Percentiles rank a stretch among this genome's conserved stretches.
Conservation (phyloP, 805 yeast species). For the Saturnispora halmiae region DNA sequence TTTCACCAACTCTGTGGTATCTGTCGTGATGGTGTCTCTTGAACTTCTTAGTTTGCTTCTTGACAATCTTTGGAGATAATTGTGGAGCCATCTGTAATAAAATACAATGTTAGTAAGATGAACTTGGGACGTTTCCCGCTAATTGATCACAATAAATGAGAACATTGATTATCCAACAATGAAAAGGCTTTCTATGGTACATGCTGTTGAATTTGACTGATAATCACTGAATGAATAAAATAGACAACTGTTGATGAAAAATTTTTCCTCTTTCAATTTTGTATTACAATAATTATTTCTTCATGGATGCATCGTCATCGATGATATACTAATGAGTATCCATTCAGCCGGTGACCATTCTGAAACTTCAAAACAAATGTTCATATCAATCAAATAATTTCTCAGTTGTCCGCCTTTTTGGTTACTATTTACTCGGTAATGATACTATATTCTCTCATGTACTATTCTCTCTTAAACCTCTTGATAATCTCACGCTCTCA, state of each 20-base stretch:
- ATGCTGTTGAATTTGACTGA: not conserved
- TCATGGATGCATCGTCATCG: no score
- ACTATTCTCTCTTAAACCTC: no score
- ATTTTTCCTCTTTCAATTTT: not conserved
- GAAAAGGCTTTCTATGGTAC: no score
- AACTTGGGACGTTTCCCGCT: not conserved
- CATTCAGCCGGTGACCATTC: no score
- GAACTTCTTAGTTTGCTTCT: conserved; percentile 98
- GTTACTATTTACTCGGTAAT: no score
- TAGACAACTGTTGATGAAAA: not conserved
- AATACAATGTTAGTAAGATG: conserved; percentile 5
- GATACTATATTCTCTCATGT: no score
- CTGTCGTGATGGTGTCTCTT: conserved; percentile 99
- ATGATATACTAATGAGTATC: no score
- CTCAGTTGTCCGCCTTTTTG: no score
- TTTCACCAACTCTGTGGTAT: conserved; percentile 95
- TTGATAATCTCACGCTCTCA: no score
- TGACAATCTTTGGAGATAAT: conserved; percentile 98
- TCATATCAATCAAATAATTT: no score
- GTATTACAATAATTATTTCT: no score
- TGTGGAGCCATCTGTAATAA: conserved; percentile 79
- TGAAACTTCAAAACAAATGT: no score
- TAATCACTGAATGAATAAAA: not conserved
- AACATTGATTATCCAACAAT: not conserved
- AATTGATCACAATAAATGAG: not conserved